phyloP scores from a whole-genome alignment of 768 basidiomycete species.

The Melanogaster broomeanus region DNA sequence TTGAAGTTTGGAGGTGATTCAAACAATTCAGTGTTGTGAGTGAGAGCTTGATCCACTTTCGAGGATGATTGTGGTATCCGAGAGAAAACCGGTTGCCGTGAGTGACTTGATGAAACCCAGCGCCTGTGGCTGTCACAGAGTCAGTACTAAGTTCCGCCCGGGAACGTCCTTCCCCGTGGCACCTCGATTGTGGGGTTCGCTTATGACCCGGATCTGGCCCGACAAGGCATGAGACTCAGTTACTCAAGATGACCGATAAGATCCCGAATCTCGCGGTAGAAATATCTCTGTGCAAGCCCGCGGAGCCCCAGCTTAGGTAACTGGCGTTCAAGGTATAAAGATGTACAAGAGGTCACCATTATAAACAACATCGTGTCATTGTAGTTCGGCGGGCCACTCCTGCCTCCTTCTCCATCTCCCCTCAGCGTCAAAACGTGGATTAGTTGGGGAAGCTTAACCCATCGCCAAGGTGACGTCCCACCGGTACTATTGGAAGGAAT shows the following conservation, averaged over 20 bases:
- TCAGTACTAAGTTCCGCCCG: conserved; percentile 23
- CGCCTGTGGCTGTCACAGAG: not conserved
- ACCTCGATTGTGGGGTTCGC: no score
- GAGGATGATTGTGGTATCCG: not conserved
- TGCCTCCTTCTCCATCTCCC: conserved; percentile 66
- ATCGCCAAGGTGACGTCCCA: conserved; percentile 56
- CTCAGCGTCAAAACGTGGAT: conserved; percentile 71
- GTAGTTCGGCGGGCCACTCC: conserved; percentile 72
- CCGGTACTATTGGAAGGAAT: conserved; percentile 36
- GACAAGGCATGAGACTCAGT: no score
- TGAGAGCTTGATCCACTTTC: not conserved
- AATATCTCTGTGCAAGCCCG: not conserved
- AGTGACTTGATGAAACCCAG: no score
- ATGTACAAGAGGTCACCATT: conserved; percentile 2
- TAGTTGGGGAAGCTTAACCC: conserved; percentile 65
- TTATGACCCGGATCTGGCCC: no score
- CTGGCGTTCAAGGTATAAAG: not conserved
- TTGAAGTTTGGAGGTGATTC: not conserved
- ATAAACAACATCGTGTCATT: conserved; percentile 34
- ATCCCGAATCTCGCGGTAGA: no score
- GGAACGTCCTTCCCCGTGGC: not conserved
- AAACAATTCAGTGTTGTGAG: conserved; percentile 2
- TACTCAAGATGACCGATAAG: no score
- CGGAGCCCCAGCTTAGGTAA: no score
- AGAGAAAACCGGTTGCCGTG: not conserved